These are phyloP conservation scores for Saccharomyces hybrid DNA, from an alignment of 1,139 yeast species.

Conservation along the genomic window DNA sequence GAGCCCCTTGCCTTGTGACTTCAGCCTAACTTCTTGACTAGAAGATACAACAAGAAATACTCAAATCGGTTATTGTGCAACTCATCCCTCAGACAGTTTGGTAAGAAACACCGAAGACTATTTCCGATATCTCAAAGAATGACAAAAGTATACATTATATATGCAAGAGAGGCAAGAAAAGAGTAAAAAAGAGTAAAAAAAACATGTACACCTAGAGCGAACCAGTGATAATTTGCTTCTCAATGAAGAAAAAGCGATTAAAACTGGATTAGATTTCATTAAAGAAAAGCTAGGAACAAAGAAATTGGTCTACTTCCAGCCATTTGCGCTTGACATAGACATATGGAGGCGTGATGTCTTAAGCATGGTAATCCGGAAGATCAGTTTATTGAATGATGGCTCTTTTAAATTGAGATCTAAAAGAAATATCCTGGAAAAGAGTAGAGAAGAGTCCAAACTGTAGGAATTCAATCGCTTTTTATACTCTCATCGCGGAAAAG, in stretches of 20 bases:
- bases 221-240: slow-evolving; percentile 13
- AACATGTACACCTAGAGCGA: slow-evolving; percentile 25
- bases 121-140: neutral
- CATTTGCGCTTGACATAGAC: slow-evolving; percentile 27
- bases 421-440: too few species aligned
- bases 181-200: neutral
- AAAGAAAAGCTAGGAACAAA: slow-evolving; percentile 10
- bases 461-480: neutral
- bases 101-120: neutral
- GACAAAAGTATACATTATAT: neutral
- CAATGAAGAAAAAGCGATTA: slow-evolving; percentile 6
- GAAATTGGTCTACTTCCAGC: slow-evolving; percentile 27
- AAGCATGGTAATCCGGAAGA: slow-evolving; percentile 31
- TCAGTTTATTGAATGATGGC: slow-evolving; percentile 13
- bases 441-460: too few species aligned
- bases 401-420: neutral
- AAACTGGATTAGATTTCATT: slow-evolving; percentile 15
- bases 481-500: neutral
- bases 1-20: neutral
- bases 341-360: slow-evolving; percentile 22
- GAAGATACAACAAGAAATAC: too few species aligned
- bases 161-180: neutral
- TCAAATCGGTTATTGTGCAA: too few species aligned
- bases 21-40: too few species aligned
- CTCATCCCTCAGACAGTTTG: too few species aligned